A percentile compares a stretch with the other conserved stretches of the same genome.
phyloP scores from a whole-genome alignment of 2,329 filamentous ascomycete species.

The Aspergillus pseudoviridinutans region DNA sequence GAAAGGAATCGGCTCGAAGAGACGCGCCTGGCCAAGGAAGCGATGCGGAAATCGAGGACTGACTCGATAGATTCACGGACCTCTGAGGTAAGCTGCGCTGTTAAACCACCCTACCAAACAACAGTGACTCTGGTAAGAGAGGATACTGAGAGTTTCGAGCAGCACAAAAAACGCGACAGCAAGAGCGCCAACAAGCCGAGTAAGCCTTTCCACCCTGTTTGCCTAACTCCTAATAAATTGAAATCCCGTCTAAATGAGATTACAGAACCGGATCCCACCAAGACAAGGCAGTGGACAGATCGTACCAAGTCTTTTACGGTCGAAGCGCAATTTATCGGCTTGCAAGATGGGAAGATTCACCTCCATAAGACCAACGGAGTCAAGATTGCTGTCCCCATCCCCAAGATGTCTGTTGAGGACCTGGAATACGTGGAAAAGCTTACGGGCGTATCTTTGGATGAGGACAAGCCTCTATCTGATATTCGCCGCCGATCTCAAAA shows the following conservation, averaged over 20 bases:
- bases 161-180: constrained; percentile 69
- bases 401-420: constrained; percentile 94
- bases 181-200: constrained; percentile 67
- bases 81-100: constrained; percentile 66
- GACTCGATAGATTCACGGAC: constrained; percentile 49
- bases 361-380: constrained; percentile 97
- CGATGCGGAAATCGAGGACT: constrained; percentile 61
- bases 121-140: constrained; percentile 37
- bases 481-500: constrained; percentile 54
- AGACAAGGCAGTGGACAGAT: constrained; percentile 91
- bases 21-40: constrained; percentile 76
- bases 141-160: constrained; percentile 64
- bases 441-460: constrained; percentile 82
- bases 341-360: constrained; percentile 95
- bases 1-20: constrained; percentile 78
- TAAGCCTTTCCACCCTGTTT: constrained; percentile 43
- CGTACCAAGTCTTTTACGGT: constrained; percentile 94
- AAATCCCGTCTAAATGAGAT: not conserved
- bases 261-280: constrained; percentile 73
- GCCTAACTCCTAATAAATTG: not conserved
- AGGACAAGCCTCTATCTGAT: constrained; percentile 88
- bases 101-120: not conserved
- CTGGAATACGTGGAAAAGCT: constrained; percentile 87
- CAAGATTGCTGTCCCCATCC: constrained; percentile 92
- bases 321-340: constrained; percentile 90